Conservation (phyloP, 73 alveolate genomes). For the Paramecium primaurelia region DNA sequence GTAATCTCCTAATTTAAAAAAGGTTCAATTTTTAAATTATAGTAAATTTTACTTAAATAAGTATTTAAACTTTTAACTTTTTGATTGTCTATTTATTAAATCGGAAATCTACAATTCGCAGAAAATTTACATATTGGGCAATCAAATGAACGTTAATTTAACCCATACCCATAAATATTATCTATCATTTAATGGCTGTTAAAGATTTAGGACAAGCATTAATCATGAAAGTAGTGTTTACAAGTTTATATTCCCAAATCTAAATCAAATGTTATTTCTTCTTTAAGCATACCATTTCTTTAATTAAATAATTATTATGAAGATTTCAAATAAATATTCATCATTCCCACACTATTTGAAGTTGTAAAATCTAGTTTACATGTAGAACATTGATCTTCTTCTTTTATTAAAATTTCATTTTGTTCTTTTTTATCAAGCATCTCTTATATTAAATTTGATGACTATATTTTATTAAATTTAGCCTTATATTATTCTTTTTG, state of each 20-base stretch:
- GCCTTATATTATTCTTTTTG: background rate
- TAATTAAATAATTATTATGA: background rate
- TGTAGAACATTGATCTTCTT: background rate
- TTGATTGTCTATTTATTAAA: background rate
- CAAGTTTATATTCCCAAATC: background rate
- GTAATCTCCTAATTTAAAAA: too few relatives aligned
- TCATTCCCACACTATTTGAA: background rate
- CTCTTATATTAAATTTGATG: background rate
- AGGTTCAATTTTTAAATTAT: too few relatives aligned
- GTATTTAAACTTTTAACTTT: background rate
- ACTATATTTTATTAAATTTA: background rate
- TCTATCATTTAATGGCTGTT: background rate
- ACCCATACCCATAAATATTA: background rate
- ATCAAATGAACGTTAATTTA: background rate
- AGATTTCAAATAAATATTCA: background rate
- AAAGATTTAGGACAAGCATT: background rate
- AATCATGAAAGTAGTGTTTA: background rate
- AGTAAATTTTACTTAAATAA: too few relatives aligned
- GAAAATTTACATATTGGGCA: background rate
- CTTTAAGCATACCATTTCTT: background rate
- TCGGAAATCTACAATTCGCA: background rate
- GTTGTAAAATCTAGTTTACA: background rate
- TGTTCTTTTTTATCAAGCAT: background rate
- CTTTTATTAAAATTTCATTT: background rate
- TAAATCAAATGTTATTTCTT: background rate